Percentiles rank a stretch among this genome's conserved stretches.
Conservation (phyloP, 768 basidiomycete species). For the Boletellus emodensis region DNA sequence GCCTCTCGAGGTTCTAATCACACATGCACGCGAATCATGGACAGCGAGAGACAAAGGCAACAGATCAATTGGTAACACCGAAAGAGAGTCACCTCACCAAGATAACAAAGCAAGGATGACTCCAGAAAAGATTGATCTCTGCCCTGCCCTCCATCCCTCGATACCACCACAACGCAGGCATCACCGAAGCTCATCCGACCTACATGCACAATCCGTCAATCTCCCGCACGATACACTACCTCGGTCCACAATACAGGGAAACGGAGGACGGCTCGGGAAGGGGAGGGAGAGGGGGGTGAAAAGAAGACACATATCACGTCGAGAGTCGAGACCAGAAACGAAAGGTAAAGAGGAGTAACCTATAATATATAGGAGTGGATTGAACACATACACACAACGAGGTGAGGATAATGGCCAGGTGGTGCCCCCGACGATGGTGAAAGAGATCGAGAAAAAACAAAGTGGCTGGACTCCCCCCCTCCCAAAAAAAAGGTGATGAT, state of each 20-base stretch:
- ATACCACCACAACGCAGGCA: constrained; percentile 1
- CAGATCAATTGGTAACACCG: not conserved
- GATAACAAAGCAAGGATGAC: constrained; percentile 4
- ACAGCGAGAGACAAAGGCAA: too few species aligned
- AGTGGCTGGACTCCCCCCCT: constrained; percentile 11
- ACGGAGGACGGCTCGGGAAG: not conserved
- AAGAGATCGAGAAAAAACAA: constrained; percentile 9
- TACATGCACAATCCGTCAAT: constrained; percentile 14
- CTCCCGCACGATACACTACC: constrained; percentile 11
- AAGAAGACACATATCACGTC: constrained; percentile 15
- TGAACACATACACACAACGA: constrained; percentile 23
- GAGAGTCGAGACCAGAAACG: constrained; percentile 14
- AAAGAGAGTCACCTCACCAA: constrained; percentile 8
- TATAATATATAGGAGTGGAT: constrained; percentile 30
- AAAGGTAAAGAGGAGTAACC: constrained; percentile 18
- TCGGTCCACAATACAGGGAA: constrained; percentile 18
- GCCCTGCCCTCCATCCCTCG: constrained; percentile 6
- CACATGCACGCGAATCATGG: too few species aligned
- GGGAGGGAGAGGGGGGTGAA: not conserved
- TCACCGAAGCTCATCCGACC: constrained; percentile 5
- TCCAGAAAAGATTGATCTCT: not conserved
- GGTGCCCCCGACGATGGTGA: constrained; percentile 7
- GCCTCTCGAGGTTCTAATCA: too few species aligned
- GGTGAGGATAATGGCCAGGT: constrained; percentile 7
- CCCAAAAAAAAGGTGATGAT: constrained; percentile 5